Percentiles rank a stretch among this genome's conserved stretches.
Conservation (phyloP, 2,329 filamentous ascomycete genomes). For the Monosporascus sp. region DNA sequence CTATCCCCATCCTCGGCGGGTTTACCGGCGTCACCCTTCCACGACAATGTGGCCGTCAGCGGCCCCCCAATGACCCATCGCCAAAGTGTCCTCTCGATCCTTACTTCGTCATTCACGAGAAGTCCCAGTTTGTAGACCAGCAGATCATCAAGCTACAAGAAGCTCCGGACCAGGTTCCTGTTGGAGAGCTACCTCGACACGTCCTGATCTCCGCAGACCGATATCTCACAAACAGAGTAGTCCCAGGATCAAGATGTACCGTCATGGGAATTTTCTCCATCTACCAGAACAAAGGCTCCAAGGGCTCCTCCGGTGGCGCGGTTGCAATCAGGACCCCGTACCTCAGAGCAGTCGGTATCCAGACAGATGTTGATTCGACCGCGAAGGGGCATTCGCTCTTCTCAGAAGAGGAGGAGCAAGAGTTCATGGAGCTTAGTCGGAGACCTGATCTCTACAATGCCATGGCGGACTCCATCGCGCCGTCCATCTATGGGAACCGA, state of each 20-base stretch:
- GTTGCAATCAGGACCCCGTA: slow-evolving; percentile 96
- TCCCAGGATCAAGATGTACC: slow-evolving; percentile 90
- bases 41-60: slow-evolving; percentile 63
- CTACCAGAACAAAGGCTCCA: slow-evolving; percentile 86
- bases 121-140: slow-evolving; percentile 91
- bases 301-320: slow-evolving; percentile 69
- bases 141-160: slow-evolving; percentile 98
- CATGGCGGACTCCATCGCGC: slow-evolving; percentile 89
- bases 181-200: slow-evolving; percentile 90
- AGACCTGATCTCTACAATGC: slow-evolving; percentile 87
- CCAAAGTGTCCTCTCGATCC: slow-evolving; percentile 87
- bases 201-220: slow-evolving; percentile 95
- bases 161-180: slow-evolving; percentile 93
- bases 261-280: slow-evolving; percentile 98
- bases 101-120: slow-evolving; percentile 93
- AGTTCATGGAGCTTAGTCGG: slow-evolving; percentile 86
- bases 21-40: slow-evolving; percentile 86
- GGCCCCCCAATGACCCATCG: slow-evolving; percentile 59
- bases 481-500: slow-evolving; percentile 91
- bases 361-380: slow-evolving; percentile 83
- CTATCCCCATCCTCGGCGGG: slow-evolving; percentile 71
- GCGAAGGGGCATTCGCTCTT: slow-evolving; percentile 80
- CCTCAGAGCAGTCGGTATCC: slow-evolving; percentile 85
- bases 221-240: slow-evolving; percentile 90
- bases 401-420: slow-evolving; percentile 93